Conservation (phyloP, 2,329 filamentous ascomycete genomes). For the Penicillium rolfsii region DNA sequence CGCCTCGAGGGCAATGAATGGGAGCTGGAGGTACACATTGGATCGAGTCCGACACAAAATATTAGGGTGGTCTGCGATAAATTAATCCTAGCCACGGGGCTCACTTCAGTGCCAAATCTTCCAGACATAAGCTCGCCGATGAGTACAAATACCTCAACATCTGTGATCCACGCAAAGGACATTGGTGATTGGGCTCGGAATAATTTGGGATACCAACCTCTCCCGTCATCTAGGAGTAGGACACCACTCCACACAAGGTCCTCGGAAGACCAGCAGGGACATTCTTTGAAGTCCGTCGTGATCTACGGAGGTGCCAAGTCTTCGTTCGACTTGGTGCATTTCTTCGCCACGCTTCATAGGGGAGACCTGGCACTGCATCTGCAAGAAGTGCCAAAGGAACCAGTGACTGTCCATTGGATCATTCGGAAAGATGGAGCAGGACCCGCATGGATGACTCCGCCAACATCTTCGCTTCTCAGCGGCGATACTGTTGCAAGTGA, state of each 20-base stretch:
- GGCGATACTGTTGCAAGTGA: conserved; percentile 27
- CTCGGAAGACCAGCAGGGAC: background rate
- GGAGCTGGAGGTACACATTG: conserved; percentile 23
- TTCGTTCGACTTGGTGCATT: conserved; percentile 32
- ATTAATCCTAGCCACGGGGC: conserved; percentile 33
- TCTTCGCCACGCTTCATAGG: conserved; percentile 31
- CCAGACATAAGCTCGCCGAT: conserved; percentile 13
- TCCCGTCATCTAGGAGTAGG: background rate
- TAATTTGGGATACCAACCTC: conserved; percentile 28
- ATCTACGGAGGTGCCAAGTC: conserved; percentile 35
- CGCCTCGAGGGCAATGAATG: conserved; percentile 31
- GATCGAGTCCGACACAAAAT: background rate
- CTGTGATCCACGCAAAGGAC: conserved; percentile 30
- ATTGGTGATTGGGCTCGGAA: conserved; percentile 28
- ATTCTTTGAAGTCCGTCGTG: conserved; percentile 20
- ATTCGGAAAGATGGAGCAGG: conserved; percentile 28
- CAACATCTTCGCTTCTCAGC: conserved; percentile 23
- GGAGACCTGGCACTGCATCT: conserved; percentile 20
- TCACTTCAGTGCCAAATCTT: conserved; percentile 32
- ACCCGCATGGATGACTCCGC: conserved; percentile 31
- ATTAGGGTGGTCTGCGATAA: conserved; percentile 32
- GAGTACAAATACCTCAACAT: background rate
- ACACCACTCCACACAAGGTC: background rate
- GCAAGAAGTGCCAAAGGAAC: conserved; percentile 4
- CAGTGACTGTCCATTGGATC: conserved; percentile 31